These are phyloP conservation scores for Coemansia sp. DNA, from an alignment of 192 early-diverging fungal genomes.

Conservation along the genomic window DNA sequence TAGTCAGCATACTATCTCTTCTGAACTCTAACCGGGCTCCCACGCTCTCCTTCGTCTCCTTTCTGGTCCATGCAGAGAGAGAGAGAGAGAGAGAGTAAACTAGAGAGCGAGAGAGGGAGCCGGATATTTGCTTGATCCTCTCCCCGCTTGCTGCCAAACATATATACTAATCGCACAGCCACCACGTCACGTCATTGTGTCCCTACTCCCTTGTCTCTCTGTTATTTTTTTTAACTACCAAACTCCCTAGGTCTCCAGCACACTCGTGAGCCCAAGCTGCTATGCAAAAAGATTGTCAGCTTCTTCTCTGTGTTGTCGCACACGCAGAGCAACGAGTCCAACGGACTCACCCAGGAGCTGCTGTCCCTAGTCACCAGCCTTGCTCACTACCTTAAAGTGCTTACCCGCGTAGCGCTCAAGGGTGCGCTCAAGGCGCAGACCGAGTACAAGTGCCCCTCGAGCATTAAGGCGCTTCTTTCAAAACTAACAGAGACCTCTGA, in stretches of 20 bases:
- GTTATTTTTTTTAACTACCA: neutral
- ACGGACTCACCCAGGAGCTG: conserved; percentile 75
- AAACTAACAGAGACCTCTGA: conserved; percentile 69
- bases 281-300: conserved; percentile 91
- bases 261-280: conserved; percentile 88
- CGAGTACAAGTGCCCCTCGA: conserved; percentile 47
- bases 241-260: conserved; percentile 56
- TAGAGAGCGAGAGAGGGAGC: too few species aligned
- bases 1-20: too few species aligned
- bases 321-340: conserved; percentile 55
- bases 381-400: conserved; percentile 87
- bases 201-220: conserved; percentile 1
- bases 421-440: conserved; percentile 71
- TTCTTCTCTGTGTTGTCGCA: conserved; percentile 90
- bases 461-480: conserved; percentile 66
- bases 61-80: neutral
- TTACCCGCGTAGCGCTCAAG: conserved; percentile 84
- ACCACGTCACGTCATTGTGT: too few species aligned
- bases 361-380: conserved; percentile 85
- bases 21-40: too few species aligned
- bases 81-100: neutral
- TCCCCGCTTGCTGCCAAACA: neutral
- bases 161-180: too few species aligned
- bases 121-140: too few species aligned
- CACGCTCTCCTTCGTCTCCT: too few species aligned